These are phyloP conservation scores for Aureobasidium lini DNA, from an alignment of 2,329 filamentous ascomycete genomes.

Conservation along the genomic window DNA sequence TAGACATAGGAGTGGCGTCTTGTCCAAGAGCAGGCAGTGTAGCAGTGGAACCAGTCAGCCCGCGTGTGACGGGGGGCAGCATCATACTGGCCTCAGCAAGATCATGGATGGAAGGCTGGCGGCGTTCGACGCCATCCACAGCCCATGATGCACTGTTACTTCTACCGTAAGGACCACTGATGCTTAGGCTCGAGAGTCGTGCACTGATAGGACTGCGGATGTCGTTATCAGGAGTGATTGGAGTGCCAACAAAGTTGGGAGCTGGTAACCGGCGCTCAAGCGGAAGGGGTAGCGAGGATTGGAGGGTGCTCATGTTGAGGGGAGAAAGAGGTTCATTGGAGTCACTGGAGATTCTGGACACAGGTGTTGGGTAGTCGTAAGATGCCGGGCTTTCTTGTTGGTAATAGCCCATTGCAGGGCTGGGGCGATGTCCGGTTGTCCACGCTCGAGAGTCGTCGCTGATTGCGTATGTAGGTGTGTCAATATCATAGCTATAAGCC, in stretches of 20 bases:
- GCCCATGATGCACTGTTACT: background rate
- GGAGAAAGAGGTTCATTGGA: constrained; percentile 24
- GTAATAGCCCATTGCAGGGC: constrained; percentile 20
- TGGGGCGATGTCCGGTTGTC: constrained; percentile 19
- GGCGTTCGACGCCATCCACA: background rate
- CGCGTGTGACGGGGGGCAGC: constrained; percentile 10
- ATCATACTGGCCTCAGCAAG: constrained; percentile 11
- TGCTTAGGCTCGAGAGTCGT: background rate
- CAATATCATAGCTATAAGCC: background rate
- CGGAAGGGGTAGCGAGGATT: constrained; percentile 26
- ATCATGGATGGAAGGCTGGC: constrained; percentile 7
- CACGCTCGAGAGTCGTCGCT: constrained; percentile 23
- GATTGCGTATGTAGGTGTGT: constrained; percentile 21
- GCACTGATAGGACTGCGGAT: background rate
- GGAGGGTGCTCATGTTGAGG: constrained; percentile 28
- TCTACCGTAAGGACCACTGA: background rate
- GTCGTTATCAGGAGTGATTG: constrained; percentile 8
- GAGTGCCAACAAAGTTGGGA: constrained; percentile 16
- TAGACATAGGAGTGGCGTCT: background rate
- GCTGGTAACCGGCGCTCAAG: constrained; percentile 26
- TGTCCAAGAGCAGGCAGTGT: constrained; percentile 1
- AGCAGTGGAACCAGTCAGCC: background rate
- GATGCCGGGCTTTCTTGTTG: constrained; percentile 19
- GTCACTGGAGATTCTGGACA: background rate
- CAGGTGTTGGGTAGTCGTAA: constrained; percentile 25